These are phyloP conservation scores for Stagonosporopsis tanaceti DNA, from an alignment of 2,329 filamentous ascomycete genomes.

Conservation along the genomic window DNA sequence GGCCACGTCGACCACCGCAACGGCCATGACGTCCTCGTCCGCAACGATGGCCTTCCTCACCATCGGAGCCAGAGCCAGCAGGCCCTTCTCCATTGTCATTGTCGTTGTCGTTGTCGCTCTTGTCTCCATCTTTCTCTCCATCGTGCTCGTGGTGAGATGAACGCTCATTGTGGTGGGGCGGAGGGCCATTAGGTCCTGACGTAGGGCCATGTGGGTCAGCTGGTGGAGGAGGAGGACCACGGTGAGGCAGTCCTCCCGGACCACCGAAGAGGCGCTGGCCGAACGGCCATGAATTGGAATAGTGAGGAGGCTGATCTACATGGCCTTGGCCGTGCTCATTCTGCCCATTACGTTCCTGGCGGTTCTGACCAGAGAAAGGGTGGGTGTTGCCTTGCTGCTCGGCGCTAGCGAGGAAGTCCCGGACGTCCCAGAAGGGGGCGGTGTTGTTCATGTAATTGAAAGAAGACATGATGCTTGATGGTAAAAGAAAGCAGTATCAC, in stretches of 20 bases:
- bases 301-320: constrained; percentile 26
- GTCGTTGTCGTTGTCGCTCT: constrained; percentile 31
- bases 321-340: constrained; percentile 34
- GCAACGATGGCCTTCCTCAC: constrained; percentile 29
- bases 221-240: constrained; percentile 36
- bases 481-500: constrained; percentile 16
- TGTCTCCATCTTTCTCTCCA: constrained; percentile 21
- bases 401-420: constrained; percentile 63
- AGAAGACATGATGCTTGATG: constrained; percentile 56
- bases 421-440: constrained; percentile 66
- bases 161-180: constrained; percentile 18
- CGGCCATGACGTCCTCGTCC: constrained; percentile 31
- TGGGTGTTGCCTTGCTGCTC: constrained; percentile 57
- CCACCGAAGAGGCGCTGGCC: constrained; percentile 41
- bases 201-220: constrained; percentile 30
- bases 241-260: constrained; percentile 37
- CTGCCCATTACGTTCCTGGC: constrained; percentile 32
- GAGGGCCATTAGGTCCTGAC: constrained; percentile 28
- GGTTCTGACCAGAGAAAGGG: constrained; percentile 52
- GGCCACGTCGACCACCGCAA: constrained; percentile 32
- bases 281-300: constrained; percentile 47
- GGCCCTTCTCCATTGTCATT: constrained; percentile 42
- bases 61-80: constrained; percentile 40
- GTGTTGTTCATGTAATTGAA: constrained; percentile 61
- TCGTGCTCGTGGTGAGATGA: constrained; percentile 19